Evolutionary conservation across 495 filamentous ascomycete species (phyloP), one percentile per base, ranked within the genome.

Genomic region (Hyphodiscus hymeniophilus): DNA sequence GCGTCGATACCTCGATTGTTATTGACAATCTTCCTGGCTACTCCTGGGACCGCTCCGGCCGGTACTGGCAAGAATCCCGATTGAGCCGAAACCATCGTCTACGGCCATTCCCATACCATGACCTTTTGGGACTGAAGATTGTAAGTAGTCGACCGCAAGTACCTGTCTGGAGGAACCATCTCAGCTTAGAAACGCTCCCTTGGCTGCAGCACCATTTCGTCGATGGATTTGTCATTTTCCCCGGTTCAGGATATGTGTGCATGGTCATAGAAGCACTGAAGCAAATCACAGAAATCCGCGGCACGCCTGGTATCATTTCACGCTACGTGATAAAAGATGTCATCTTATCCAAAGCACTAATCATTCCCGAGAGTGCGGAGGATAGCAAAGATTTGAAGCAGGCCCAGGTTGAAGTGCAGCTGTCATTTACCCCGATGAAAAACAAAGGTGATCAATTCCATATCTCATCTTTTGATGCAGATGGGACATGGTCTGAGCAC

Each of bases 141-240:
- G 7, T 54, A 0, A 62, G 63, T 40, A 40, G 13, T 12, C 52
- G 24, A 10, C 49, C 59, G 0, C 2, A 56, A 3, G 60, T 63
- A 18, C 66, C 66, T 0, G 24, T 24, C 0, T 74, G 64, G 61
- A 50, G 65, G 12, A 62, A 71, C 6, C 16, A 62, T 1, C 31
- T 72, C 2, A n/a, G 24, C 6, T 48, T 57, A 11, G 59, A 68
- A 4, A 51, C 65, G 16, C 50, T 66, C 0, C 71, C 71, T 0
- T 79, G 75, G 75, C 47, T 75, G 7, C 40, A 51, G 4, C 71
- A 73, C 35, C 75, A 80, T 48, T 65, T 46, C 31, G 57, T 63
- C 46, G 51, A 45, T 1, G 54, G 54, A 1, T 60, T 68, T 26
- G 62, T 70, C 7, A 48, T 78, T 1, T 74, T 74, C 33, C 74